Evolutionary conservation across 1,139 yeast genomes (phyloP).

Genomic region (Lodderomyces beijingensis): DNA sequence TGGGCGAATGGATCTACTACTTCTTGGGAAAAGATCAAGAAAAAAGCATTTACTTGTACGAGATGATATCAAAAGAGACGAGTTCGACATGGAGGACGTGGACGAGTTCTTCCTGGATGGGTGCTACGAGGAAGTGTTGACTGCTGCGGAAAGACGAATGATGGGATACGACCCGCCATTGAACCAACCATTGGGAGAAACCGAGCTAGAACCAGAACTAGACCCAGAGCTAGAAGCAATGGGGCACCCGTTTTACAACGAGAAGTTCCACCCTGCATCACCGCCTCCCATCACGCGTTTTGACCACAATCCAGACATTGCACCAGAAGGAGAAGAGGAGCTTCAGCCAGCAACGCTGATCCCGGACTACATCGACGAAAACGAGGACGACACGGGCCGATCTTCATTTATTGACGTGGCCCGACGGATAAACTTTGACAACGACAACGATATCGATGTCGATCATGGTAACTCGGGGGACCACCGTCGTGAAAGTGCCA

Average conservation of each 20-base stretch:
- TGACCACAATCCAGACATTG: background rate
- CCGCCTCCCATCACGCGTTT: background rate
- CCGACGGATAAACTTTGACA: slow-evolving; percentile 30
- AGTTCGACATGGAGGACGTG: slow-evolving; percentile 72
- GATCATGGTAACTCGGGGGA: slow-evolving; percentile 16
- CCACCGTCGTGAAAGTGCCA: slow-evolving; percentile 17
- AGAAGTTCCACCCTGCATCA: background rate
- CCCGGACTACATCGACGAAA: background rate
- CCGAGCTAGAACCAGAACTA: slow-evolving; percentile 1
- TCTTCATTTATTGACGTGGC: slow-evolving; percentile 21
- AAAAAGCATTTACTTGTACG: slow-evolving; percentile 57
- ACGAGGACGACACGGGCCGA: slow-evolving; percentile 1
- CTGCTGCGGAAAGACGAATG: background rate
- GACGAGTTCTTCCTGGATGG: slow-evolving; percentile 64
- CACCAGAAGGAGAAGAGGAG: background rate
- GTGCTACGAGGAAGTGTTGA: slow-evolving; percentile 7
- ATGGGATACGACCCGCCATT: background rate
- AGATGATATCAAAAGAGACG: slow-evolving; percentile 52
- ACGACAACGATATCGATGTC: slow-evolving; percentile 2
- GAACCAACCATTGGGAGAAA: slow-evolving; percentile 1
- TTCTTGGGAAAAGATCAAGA: slow-evolving; percentile 52
- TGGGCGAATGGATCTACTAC: slow-evolving; percentile 43
- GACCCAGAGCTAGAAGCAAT: background rate
- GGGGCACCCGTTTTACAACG: background rate
- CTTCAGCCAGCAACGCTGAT: background rate